Base-by-base conservation (phyloP, 1,284 basidiomycete species). In the Mixia osmundae region DNA sequence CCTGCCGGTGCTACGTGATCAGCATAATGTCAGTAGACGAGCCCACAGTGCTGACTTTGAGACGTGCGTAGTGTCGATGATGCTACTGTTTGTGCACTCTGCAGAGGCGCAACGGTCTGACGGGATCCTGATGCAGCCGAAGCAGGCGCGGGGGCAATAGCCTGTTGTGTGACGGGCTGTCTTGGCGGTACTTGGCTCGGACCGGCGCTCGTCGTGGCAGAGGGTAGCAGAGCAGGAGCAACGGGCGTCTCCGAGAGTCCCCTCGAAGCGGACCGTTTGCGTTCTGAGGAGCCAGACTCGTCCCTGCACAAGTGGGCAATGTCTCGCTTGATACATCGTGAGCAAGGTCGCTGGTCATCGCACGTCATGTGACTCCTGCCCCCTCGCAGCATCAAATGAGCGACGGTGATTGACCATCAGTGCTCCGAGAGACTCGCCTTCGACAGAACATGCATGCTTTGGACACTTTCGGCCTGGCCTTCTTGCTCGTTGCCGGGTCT, bases 271-370 rank as follows among this genome's bases (percentile, higher is more conserved):
- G 35, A 21, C n/a, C 11, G 5, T n/a, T 14, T 30, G 19, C 27
- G 24, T 10, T 22, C 28, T 11, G 26, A 30, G 14, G 42, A n/a
- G 27, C 32, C 20, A 4, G 41, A 40, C 29, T 47, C 48, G 23
- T 50, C 48, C 5, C 35, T 39, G 37, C 58, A 60, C 11, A 60
- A 44, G 40, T 61, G 57, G 1, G 58, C 56, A 25, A 61, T 61
- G 36, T 59, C 57, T 15, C 59, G 47, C 44, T 60, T 60, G 47
- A 61, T 50, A 41, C 41, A 43, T 40, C 41, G 33, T 8, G 35
- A 34, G 16, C 41, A 43, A 26, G 41, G 41, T n/a, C 41, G 27
- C 16, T 39, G 39, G n/a, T 43, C 41, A n/a, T 40, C 38, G 27
- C 41, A n/a, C n/a, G n/a, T n/a, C n/a, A n/a, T n/a, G n/a, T n/a